These are phyloP conservation scores for Martiniozyma abietophila DNA, from an alignment of 805 yeast species.

Conservation along the genomic window DNA sequence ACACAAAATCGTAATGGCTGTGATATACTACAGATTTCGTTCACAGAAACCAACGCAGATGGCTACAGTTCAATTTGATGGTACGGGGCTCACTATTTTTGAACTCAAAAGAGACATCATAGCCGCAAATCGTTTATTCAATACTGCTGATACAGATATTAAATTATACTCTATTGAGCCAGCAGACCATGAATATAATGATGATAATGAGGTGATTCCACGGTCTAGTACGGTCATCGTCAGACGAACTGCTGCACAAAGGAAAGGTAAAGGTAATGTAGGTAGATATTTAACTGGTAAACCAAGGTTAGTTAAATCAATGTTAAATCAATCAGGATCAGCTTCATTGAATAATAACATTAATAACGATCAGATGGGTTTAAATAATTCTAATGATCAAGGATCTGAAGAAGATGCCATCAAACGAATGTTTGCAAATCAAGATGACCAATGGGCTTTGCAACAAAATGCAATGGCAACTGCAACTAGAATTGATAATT, in stretches of 20 bases:
- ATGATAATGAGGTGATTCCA: constrained; percentile 87
- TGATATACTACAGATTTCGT: constrained; percentile 72
- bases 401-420: constrained; percentile 76
- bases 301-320: constrained; percentile 37
- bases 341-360: no score
- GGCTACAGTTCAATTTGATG: constrained; percentile 80
- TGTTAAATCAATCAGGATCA: constrained; percentile 13
- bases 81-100: constrained; percentile 92
- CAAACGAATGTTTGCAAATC: constrained; percentile 84
- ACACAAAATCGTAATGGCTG: constrained; percentile 19
- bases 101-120: constrained; percentile 90
- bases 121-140: constrained; percentile 66
- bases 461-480: constrained; percentile 87
- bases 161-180: constrained; percentile 55
- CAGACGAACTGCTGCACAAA: constrained; percentile 61
- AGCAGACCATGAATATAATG: constrained; percentile 50
- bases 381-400: no score
- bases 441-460: constrained; percentile 89
- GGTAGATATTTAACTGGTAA: constrained; percentile 65
- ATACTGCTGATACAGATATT: constrained; percentile 78
- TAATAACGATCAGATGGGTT: no score
- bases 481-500: constrained; percentile 56
- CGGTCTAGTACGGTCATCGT: constrained; percentile 80
- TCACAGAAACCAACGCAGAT: constrained; percentile 63
- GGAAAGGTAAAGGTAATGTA: constrained; percentile 46